These are phyloP conservation scores for Trichophaea hybrida DNA, from an alignment of 2,329 filamentous ascomycete genomes.

Conservation along the genomic window DNA sequence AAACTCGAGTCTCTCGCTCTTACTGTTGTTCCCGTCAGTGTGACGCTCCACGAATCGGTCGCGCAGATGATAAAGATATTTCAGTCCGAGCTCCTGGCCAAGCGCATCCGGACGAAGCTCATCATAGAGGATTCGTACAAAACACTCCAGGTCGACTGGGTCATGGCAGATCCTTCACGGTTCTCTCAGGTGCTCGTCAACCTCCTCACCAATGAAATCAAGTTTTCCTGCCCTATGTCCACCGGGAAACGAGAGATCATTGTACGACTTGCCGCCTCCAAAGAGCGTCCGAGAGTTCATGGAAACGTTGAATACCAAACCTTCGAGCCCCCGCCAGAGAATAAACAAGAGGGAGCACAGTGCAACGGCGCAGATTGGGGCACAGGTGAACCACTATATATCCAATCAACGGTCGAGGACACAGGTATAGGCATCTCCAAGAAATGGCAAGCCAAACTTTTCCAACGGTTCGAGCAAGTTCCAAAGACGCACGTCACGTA, in stretches of 20 bases:
- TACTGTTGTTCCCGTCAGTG: slow-evolving; percentile 54
- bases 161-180: slow-evolving; percentile 59
- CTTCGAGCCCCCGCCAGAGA: neutral
- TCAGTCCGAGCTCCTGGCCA: slow-evolving; percentile 56
- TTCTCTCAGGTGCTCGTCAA: slow-evolving; percentile 65
- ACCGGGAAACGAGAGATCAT: slow-evolving; percentile 6
- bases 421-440: slow-evolving; percentile 24
- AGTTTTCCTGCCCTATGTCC: slow-evolving; percentile 35
- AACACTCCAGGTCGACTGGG: slow-evolving; percentile 52
- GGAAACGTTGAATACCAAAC: neutral
- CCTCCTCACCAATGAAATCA: slow-evolving; percentile 47
- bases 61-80: slow-evolving; percentile 64
- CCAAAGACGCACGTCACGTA: slow-evolving; percentile 52
- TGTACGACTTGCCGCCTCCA: neutral
- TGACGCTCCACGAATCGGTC: slow-evolving; percentile 53
- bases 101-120: slow-evolving; percentile 58
- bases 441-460: slow-evolving; percentile 23
- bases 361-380: slow-evolving; percentile 10
- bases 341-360: neutral
- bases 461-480: slow-evolving; percentile 25
- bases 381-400: slow-evolving; percentile 8
- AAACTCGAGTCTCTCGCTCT: slow-evolving; percentile 59
- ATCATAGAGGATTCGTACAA: slow-evolving; percentile 53
- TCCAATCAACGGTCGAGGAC: slow-evolving; percentile 21
- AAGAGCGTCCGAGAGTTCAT: neutral